phyloP scores from a whole-genome alignment of 768 basidiomycete genomes.

The Naganishia kalamii region DNA sequence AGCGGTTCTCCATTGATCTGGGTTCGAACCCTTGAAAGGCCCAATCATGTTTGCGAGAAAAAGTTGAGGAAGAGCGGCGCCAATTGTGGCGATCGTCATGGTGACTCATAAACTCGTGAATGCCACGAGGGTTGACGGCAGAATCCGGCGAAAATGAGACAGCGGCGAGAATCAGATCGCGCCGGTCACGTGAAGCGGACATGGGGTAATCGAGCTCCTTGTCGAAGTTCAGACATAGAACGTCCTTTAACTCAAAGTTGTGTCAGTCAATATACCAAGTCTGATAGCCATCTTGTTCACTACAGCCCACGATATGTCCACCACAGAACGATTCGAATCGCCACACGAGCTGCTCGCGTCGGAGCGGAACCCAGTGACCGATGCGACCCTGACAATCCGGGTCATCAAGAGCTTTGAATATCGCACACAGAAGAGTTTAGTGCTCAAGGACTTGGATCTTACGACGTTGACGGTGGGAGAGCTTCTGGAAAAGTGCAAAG shows the following conservation, averaged over 20 bases:
- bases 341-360: constrained; percentile 23
- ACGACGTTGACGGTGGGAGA: constrained; percentile 67
- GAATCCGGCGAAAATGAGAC: too few relatives aligned
- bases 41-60: too few relatives aligned
- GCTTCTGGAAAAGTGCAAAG: constrained; percentile 64
- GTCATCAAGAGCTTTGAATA: constrained; percentile 93
- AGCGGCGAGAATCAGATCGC: too few relatives aligned
- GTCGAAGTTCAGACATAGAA: background rate
- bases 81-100: too few relatives aligned
- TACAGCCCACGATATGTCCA: background rate
- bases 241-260: background rate
- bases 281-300: too few relatives aligned
- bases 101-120: too few relatives aligned
- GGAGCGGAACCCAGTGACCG: constrained; percentile 47
- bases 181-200: background rate
- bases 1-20: background rate
- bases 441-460: constrained; percentile 75
- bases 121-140: too few relatives aligned
- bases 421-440: constrained; percentile 78
- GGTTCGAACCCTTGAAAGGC: background rate
- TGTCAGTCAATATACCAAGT: background rate
- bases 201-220: too few relatives aligned
- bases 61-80: background rate
- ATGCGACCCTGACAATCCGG: constrained; percentile 80
- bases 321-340: background rate